Evolutionary conservation across 2,329 filamentous ascomycete genomes (phyloP), one percentile per base, ranked within the genome.

Genomic region (Colletotrichum simmondsii): DNA sequence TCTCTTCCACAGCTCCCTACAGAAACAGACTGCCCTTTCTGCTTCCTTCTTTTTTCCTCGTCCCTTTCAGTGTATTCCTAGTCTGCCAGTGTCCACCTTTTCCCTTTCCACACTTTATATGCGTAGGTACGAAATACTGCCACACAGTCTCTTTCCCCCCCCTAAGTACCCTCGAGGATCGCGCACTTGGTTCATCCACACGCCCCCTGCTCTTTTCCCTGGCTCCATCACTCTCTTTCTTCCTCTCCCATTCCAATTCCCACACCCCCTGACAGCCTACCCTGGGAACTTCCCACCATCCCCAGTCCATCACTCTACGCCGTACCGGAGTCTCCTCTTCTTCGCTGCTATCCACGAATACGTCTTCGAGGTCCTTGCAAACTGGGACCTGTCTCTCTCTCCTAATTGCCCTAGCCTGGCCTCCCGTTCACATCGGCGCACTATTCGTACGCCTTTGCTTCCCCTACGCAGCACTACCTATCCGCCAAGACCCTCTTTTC

Each of bases 221-320:
- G 37, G 11, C 26, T 22, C 42, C 42, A 22, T 58, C 37, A 42
- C 60, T 35, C 32, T 26, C 5, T 28, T 5, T 19, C 26, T 49
- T 12, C 37, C 32, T 59, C 54, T 49, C 22, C 11, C 32, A 24
- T 49, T 19, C 11, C 32, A 24, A 11, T 14, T 54, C 24, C 57
- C 35, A 32, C 60, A 5, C 42, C 37, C 60, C 60, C 60, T 30
- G 42, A 22, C 42, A 11, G 42, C 19, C 42, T 35, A 26, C 28
- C 42, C n/a, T 63, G 11, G 46, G 52, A 53, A 53, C n/a, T 53
- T 53, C 49, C 30, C 52, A 68, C 53, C 56, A 19, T 28, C 69
- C 35, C 60, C 59, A 22, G 54, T 65, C 66, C 56, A 49, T 62
- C 66, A 65, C 71, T 73, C 49, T 65, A 65, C 49, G 60, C 60